Evolutionary conservation across 495 filamentous ascomycete species (phyloP).

Genomic region (Bacidia gigantensis): DNA sequence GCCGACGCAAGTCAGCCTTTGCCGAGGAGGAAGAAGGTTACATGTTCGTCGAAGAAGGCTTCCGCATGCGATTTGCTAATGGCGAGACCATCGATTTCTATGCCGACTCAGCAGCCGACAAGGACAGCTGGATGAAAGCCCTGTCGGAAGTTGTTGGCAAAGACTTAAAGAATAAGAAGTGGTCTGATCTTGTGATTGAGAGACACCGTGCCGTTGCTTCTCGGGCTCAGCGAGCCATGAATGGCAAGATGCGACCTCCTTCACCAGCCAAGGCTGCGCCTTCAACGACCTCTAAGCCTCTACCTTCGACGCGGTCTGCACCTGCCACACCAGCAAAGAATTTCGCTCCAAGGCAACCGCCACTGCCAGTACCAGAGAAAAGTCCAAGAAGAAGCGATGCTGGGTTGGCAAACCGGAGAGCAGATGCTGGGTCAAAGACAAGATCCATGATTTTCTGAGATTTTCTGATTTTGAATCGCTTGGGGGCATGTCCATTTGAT

Average conservation of each 20-base stretch:
- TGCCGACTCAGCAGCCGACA: slow-evolving; percentile 70
- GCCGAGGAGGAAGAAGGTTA: slow-evolving; percentile 98
- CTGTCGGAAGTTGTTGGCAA: slow-evolving; percentile 75
- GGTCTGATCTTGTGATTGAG: slow-evolving; percentile 74
- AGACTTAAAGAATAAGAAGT: slow-evolving; percentile 41
- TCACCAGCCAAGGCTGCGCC: slow-evolving; percentile 2
- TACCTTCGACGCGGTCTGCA: slow-evolving; percentile 13
- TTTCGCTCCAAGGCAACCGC: slow-evolving; percentile 4
- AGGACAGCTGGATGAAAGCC: slow-evolving; percentile 88
- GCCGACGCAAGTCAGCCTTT: slow-evolving; percentile 82
- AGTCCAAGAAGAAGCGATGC: slow-evolving; percentile 13
- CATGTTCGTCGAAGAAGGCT: slow-evolving; percentile 98
- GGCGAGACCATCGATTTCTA: slow-evolving; percentile 98
- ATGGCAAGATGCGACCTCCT: slow-evolving; percentile 16
- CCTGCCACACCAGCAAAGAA: slow-evolving; percentile 19
- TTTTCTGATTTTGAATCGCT: too few species aligned
- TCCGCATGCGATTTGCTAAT: slow-evolving; percentile 94
- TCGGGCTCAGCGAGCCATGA: slow-evolving; percentile 14
- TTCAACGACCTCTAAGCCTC: slow-evolving; percentile 8
- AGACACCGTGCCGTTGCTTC: slow-evolving; percentile 24
- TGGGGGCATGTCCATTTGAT: too few species aligned
- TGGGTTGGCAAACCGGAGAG: slow-evolving; percentile 9
- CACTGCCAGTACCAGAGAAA: slow-evolving; percentile 14
- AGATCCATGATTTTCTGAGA: slow-evolving; percentile 19
- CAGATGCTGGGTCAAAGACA: slow-evolving; percentile 14